Percentiles rank a stretch among this genome's conserved stretches.
Evolutionary conservation across 345 rosid genomes (phyloP).

Genomic region (Brassica rapa): DNA sequence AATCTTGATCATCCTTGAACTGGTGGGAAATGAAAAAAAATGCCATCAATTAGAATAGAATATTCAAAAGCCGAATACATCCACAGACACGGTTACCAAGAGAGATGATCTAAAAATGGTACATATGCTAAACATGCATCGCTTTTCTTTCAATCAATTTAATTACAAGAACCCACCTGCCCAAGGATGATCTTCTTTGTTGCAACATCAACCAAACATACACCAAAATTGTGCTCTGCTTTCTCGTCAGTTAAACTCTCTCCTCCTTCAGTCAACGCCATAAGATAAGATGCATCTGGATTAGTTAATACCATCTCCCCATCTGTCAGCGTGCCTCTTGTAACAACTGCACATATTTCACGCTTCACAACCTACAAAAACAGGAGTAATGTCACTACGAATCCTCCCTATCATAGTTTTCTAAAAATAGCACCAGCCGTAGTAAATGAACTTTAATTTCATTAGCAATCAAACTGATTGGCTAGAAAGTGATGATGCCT

Average conservation of each 20-base stretch:
- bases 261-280: conserved; percentile 76
- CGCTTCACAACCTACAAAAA: conserved; percentile 91
- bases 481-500: conserved; percentile 17
- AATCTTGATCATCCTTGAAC: conserved; percentile 83
- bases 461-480: neutral
- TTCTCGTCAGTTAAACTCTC: conserved; percentile 39
- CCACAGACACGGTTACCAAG: neutral
- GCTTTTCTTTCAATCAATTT: conserved; percentile 13
- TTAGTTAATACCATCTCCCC: conserved; percentile 81
- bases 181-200: conserved; percentile 84
- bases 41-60: conserved; percentile 15
- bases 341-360: conserved; percentile 88
- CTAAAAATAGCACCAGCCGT: conserved; percentile 7
- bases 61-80: neutral
- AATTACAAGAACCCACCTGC: conserved; percentile 55
- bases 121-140: conserved; percentile 5
- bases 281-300: conserved; percentile 88
- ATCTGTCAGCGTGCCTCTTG: conserved; percentile 91
- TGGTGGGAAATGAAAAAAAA: conserved; percentile 41
- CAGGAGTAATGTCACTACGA: conserved; percentile 27
- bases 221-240: conserved; percentile 59
- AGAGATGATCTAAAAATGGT: conserved; percentile 16
- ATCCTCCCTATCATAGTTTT: conserved; percentile 23
- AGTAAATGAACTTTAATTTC: conserved; percentile 5
- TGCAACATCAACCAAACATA: conserved; percentile 87